A percentile compares a stretch with the other conserved stretches of the same genome.
These are phyloP conservation scores for Cucurbita maxima DNA, from an alignment of 306 rosid genomes.

Conservation along the genomic window DNA sequence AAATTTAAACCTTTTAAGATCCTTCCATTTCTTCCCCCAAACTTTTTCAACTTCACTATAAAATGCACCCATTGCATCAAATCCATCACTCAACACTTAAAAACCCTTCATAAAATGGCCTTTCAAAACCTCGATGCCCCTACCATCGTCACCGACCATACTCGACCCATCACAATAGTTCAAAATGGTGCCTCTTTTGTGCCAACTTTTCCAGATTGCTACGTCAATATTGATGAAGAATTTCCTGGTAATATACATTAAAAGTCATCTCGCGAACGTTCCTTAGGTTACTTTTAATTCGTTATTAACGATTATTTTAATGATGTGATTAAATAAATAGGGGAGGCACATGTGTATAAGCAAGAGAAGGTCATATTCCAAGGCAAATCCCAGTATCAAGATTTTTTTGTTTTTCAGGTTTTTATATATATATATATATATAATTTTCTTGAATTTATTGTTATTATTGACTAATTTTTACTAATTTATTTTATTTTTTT, in stretches of 20 bases:
- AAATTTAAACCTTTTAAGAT: not conserved
- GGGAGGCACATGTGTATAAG: conserved; percentile 21
- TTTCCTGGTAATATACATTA: not conserved
- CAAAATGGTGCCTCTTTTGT: not conserved
- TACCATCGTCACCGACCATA: not conserved
- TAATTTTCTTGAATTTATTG: not conserved
- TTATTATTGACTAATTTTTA: not conserved
- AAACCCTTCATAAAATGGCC: not conserved
- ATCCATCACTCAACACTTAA: not conserved
- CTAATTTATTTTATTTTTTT: not conserved
- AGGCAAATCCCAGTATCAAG: conserved; percentile 24
- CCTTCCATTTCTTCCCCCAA: not conserved
- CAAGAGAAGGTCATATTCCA: conserved; percentile 23
- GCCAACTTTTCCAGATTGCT: not conserved
- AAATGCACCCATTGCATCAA: not conserved
- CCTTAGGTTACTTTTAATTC: too few relatives aligned
- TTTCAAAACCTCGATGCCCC: not conserved
- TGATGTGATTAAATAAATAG: not conserved
- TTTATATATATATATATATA: not conserved
- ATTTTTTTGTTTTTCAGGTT: conserved; percentile 30
- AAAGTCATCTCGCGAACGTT: too few relatives aligned
- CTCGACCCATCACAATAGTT: not conserved
- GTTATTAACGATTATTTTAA: not conserved
- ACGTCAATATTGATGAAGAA: not conserved
- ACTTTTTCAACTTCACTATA: not conserved